Percentiles rank a stretch among this genome's conserved stretches.
Conservation (phyloP, 140 eudicot species). For the Erigeron philadelphicus region DNA sequence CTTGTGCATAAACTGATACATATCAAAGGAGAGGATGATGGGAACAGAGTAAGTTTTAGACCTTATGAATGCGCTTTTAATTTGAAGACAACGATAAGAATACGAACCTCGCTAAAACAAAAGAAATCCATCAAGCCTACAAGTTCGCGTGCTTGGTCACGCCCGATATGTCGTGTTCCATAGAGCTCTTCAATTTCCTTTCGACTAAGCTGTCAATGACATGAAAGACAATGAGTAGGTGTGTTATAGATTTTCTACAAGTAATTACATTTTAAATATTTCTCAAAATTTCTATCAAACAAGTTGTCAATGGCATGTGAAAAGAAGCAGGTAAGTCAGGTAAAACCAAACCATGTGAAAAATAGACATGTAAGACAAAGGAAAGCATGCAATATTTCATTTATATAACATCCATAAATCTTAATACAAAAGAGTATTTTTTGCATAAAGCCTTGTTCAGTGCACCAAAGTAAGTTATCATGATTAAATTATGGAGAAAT, state of each 20-base stretch:
- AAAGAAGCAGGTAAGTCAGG: background rate
- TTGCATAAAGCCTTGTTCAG: background rate
- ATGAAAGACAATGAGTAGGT: background rate
- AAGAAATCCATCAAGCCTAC: conserved; percentile 97
- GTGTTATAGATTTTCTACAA: background rate
- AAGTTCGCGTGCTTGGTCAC: conserved; percentile 93
- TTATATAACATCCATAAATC: conserved; percentile 1
- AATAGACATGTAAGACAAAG: background rate
- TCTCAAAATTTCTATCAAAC: background rate
- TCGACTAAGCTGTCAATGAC: conserved; percentile 52
- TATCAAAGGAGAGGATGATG: conserved; percentile 8
- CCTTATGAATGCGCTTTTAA: background rate
- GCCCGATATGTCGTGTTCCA: conserved; percentile 95
- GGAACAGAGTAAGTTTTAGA: background rate
- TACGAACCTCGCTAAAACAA: conserved; percentile 95
- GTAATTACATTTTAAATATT: background rate
- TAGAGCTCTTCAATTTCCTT: conserved; percentile 60
- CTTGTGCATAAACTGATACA: background rate
- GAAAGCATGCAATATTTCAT: background rate
- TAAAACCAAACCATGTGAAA: background rate
- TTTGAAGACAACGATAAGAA: background rate
- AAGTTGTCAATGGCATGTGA: background rate
- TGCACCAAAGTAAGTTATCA: conserved; percentile 9
- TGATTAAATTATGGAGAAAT: background rate
- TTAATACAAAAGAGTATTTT: background rate